Conservation (phyloP, 768 basidiomycete genomes). For the Leccinum olivaceopallidum region DNA sequence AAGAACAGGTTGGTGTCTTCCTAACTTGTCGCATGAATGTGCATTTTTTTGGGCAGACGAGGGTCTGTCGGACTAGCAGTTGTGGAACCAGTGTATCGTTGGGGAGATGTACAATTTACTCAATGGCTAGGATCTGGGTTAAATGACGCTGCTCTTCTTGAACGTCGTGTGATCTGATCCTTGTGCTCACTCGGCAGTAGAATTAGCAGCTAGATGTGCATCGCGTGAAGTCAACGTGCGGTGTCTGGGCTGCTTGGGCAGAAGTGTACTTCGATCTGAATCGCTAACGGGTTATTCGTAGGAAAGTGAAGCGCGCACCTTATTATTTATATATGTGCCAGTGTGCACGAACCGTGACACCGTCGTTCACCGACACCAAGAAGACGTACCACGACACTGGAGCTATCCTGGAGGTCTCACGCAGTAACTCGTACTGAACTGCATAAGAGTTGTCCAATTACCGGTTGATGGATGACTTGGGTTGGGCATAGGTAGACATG, state of each 20-base stretch:
- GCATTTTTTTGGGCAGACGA: not conserved
- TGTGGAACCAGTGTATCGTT: not conserved
- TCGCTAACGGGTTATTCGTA: not conserved
- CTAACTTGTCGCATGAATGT: conserved; percentile 2
- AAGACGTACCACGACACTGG: not conserved
- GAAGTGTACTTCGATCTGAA: too few relatives aligned
- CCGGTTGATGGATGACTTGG: not conserved
- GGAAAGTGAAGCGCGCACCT: not conserved
- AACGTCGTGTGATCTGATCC: not conserved
- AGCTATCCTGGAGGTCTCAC: too few relatives aligned
- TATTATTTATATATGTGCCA: not conserved
- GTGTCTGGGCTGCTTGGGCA: too few relatives aligned
- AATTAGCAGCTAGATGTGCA: not conserved
- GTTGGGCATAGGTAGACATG: not conserved
- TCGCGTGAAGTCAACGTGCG: not conserved
- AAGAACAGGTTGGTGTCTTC: conserved; percentile 11
- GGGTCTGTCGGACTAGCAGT: not conserved
- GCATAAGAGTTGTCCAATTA: too few relatives aligned
- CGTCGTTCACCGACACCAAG: not conserved
- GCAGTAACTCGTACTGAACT: too few relatives aligned
- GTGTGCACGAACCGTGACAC: too few relatives aligned
- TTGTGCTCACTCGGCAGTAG: not conserved
- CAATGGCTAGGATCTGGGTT: not conserved
- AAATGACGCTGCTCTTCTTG: not conserved
- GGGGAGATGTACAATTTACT: not conserved